Evolutionary conservation across 1,284 basidiomycete species (phyloP).

Genomic region (Ustilago nuda): DNA sequence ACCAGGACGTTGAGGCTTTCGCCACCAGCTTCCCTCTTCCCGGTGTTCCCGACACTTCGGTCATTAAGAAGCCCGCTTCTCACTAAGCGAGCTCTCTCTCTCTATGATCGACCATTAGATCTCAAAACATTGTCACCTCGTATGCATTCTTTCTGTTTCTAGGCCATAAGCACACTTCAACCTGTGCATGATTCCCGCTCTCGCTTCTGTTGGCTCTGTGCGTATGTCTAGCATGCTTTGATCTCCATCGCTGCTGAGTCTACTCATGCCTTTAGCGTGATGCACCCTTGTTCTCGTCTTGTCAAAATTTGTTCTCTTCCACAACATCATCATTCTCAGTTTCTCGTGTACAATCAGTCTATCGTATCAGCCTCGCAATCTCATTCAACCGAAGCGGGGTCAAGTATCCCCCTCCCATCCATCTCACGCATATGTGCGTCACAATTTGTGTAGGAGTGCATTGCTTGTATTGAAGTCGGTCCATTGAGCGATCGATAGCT

Average conservation of each 20-base stretch:
- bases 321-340: slow-evolving; percentile 5
- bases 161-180: slow-evolving; percentile 46
- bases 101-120: neutral
- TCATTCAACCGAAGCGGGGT: slow-evolving; percentile 57
- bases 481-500: too few relatives aligned
- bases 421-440: neutral
- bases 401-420: slow-evolving; percentile 24
- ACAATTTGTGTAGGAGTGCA: neutral
- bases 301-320: slow-evolving; percentile 8
- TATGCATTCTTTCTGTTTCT: slow-evolving; percentile 33
- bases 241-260: slow-evolving; percentile 4
- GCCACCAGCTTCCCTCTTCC: slow-evolving; percentile 90
- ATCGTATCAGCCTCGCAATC: slow-evolving; percentile 41
- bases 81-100: slow-evolving; percentile 21
- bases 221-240: neutral
- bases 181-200: slow-evolving; percentile 52
- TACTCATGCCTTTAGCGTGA: neutral
- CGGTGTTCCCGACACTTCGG: slow-evolving; percentile 78
- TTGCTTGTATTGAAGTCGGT: neutral
- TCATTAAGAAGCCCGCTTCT: slow-evolving; percentile 62
- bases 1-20: slow-evolving; percentile 81
- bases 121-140: slow-evolving; percentile 14
- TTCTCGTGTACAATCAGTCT: slow-evolving; percentile 45
- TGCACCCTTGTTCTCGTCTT: slow-evolving; percentile 15
- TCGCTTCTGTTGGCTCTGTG: neutral